Evolutionary conservation across 768 basidiomycete species (phyloP), one percentile per base, ranked within the genome.

Genomic region (Cubamyces sp.): DNA sequence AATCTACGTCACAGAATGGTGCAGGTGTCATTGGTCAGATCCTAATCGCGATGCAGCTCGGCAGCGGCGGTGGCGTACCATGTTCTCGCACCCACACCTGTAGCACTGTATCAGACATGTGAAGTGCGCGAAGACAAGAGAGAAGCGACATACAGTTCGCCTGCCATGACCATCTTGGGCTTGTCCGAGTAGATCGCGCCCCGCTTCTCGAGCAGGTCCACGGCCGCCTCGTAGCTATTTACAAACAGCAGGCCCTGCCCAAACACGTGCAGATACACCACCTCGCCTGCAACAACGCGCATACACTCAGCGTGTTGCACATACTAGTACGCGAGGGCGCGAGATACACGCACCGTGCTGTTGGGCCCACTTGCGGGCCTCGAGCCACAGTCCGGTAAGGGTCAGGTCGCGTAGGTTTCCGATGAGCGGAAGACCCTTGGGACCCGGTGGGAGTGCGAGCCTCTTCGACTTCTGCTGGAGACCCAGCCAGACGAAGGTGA

Each of bases 81-180:
- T 88, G 70, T 87, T 83, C 68, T 88, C 80, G 71, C 87, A 88
- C 41, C 86, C 86, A 67, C 87, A 75, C 18, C 76, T 79, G 54
- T 15, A 43, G 30, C 48, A 49, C 48, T 28, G 5, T 28, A 21
- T 34, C 40, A 19, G 49, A 51, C 14, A 19, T 28, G 42, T 40
- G 55, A 43, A 39, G 56, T 26, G 30, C 28, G 19, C 5, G 15
- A 23, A 54, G 60, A 49, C 48, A 56, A 54, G 37, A 47, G 41
- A 34, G 47, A 46, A 47, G 54, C 30, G n/a, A 43, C 64, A 47
- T 34, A 66, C 61, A 66, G 62, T 55, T 66, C 65, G 43, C 65
- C 65, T 19, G 65, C 62, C 65, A 66, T 66, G 62, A 64, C 49
- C 65, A 66, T 67, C 61, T 67, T 65, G 51, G 84, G 84, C 8